Evolutionary conservation across 2,329 filamentous ascomycete genomes (phyloP).

Genomic region (Ophiocordyceps camponoti-saundersi): DNA sequence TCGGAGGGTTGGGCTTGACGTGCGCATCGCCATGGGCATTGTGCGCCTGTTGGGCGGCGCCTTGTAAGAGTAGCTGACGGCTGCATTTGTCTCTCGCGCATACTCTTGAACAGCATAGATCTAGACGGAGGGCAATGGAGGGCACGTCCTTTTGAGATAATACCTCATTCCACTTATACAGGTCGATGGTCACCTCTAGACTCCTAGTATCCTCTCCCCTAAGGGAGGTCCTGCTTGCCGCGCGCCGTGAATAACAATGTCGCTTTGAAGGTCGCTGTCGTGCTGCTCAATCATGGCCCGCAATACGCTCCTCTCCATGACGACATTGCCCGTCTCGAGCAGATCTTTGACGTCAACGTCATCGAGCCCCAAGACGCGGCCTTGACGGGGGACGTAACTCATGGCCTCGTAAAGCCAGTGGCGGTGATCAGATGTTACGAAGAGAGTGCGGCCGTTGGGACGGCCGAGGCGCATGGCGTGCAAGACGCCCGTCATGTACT

Average conservation of each 20-base stretch:
- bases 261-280: conserved; percentile 44
- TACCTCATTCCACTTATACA: not conserved
- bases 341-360: conserved; percentile 95
- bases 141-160: not conserved
- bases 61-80: conserved; percentile 21
- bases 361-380: conserved; percentile 49
- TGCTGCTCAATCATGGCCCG: conserved; percentile 57
- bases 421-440: conserved; percentile 49
- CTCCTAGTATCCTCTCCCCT: conserved; percentile 20
- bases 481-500: conserved; percentile 53
- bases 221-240: conserved; percentile 14
- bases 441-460: conserved; percentile 50
- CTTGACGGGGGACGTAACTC: conserved; percentile 44
- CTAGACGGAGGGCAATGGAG: not conserved
- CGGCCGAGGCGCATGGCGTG: conserved; percentile 52
- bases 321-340: conserved; percentile 65
- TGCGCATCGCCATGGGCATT: conserved; percentile 86
- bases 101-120: not conserved
- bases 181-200: not conserved
- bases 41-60: conserved; percentile 74
- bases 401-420: conserved; percentile 51
- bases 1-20: conserved; percentile 68
- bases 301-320: conserved; percentile 73
- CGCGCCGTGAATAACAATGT: conserved; percentile 25
- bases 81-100: not conserved